A percentile compares a stretch with the other conserved stretches of the same genome.
phyloP scores from a whole-genome alignment of 1,284 basidiomycete species.

The Cerrena zonata region DNA sequence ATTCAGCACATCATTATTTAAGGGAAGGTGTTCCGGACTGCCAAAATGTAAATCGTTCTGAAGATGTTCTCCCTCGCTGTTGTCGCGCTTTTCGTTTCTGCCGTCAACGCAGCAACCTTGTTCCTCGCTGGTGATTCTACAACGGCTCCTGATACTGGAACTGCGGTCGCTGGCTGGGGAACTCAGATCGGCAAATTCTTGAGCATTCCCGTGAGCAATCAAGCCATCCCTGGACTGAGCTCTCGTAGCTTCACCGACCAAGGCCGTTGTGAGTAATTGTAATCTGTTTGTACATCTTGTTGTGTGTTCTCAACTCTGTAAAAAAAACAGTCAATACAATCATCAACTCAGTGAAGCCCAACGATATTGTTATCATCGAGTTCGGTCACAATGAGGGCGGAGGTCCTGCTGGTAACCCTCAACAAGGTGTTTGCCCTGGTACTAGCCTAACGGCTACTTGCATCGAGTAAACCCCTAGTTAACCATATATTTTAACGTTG shows the following conservation, averaged over 20 bases:
- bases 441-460: background rate
- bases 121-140: conserved; percentile 1
- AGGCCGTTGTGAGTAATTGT: background rate
- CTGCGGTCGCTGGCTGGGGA: background rate
- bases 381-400: conserved; percentile 1
- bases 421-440: conserved; percentile 2
- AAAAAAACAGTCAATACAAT: background rate
- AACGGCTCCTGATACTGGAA: conserved; percentile 1
- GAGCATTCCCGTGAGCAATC: conserved; percentile 1
- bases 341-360: background rate
- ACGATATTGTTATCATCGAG: conserved; percentile 1
- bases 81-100: no score
- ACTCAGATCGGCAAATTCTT: background rate
- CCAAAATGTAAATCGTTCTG: background rate
- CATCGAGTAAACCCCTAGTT: background rate
- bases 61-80: background rate
- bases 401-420: conserved; percentile 1
- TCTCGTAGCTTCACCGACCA: conserved; percentile 1
- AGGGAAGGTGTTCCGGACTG: no score
- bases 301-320: background rate
- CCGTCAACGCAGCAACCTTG: background rate
- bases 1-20: no score
- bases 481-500: no score
- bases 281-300: background rate
- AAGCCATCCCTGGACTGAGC: conserved; percentile 1